Evolutionary conservation across 768 basidiomycete species (phyloP), one percentile per base, ranked within the genome.

Genomic region (Saitozyma podzolica): DNA sequence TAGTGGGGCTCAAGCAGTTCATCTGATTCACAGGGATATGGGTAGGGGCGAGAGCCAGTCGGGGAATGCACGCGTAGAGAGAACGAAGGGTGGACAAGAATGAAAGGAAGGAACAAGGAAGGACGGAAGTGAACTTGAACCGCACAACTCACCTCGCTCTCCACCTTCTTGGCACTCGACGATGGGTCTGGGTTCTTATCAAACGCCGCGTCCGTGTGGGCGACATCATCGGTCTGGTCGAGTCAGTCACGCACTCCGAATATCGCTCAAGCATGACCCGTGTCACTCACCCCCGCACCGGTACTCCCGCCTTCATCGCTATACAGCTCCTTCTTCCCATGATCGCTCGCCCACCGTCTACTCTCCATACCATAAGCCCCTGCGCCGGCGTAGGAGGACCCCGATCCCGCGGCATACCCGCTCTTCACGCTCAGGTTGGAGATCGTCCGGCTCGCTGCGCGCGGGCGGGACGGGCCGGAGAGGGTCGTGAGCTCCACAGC

Each of bases 291-390:
- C 5, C 78, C 78, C 16, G 78, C 78, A 51, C 76, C 78, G 4
- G 62, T 68, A 49, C 57, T 59, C 0, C 78, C 78, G 19, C 64
- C 65, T 61, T 79, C 78, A 63, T 79, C 78, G 8, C 68, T 70
- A 58, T 79, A 79, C 52, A 79, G 60, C 64, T 79, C 78, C 69
- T 75, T 68, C 69, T 70, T 68, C 11, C 78, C 78, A 40, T 67
- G 49, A 65, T 76, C 73, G 45, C 73, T 75, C 3, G 78, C 78
- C 42, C 73, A 75, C 8, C 75, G 66, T 40, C 74, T 69, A 9
- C 14, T 50, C 8, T 63, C 58, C 49, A 48, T 41, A n/a, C 50
- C 45, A 2, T 59, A 42, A 29, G 45, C 13, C 6, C 13, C 45
- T 47, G 11, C 13, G 45, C 45, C 3, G 45, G 2, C 45, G 45